Conservation (phyloP, 305 asterid genomes). For the Petunia hybrid region DNA sequence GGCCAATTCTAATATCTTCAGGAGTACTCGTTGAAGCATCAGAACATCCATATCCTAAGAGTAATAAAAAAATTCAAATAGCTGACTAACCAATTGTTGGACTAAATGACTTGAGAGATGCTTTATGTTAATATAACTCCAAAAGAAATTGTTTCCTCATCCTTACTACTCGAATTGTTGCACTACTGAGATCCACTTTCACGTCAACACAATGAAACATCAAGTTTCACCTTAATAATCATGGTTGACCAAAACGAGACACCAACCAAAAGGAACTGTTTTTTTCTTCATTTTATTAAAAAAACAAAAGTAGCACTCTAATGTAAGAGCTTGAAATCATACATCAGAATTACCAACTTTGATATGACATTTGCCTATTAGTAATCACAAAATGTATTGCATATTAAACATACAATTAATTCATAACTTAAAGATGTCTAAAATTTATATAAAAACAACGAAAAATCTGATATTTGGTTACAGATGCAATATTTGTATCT, state of each 20-base stretch:
- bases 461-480: not conserved
- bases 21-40: not conserved
- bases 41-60: not conserved
- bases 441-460: not conserved
- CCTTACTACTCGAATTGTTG: not conserved
- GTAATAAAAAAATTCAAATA: not conserved
- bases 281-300: too few species aligned
- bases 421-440: not conserved
- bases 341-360: not conserved
- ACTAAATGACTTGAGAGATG: not conserved
- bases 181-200: not conserved
- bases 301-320: not conserved
- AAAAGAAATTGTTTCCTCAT: not conserved
- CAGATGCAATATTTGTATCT: not conserved
- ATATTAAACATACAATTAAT: too few species aligned
- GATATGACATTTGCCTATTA: not conserved
- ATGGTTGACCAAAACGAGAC: not conserved
- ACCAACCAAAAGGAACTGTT: not conserved
- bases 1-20: conserved; percentile 12
- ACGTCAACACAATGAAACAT: not conserved
- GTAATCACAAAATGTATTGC: not conserved
- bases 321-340: not conserved
- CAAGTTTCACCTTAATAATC: not conserved
- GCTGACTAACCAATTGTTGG: not conserved
- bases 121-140: not conserved